Evolutionary conservation across 108 stramenopile genomes (phyloP).

Genomic region (Cyclotella baltica): DNA sequence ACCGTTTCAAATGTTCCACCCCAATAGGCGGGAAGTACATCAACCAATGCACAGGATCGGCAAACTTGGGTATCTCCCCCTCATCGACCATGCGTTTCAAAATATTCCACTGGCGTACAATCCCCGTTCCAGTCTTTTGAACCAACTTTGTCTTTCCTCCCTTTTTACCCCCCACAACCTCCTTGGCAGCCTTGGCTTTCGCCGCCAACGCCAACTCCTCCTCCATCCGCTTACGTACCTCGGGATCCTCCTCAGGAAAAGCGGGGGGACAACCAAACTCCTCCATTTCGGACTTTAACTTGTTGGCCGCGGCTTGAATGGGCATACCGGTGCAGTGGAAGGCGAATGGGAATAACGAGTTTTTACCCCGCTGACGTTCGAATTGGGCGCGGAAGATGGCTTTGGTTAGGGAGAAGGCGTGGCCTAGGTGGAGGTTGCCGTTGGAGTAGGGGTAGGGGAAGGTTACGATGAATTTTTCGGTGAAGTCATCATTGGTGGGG

Average conservation of each 20-base stretch:
- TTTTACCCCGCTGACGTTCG: slow-evolving; percentile 94
- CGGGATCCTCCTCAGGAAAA: slow-evolving; percentile 92
- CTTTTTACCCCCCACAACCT: slow-evolving; percentile 70
- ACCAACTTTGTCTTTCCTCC: slow-evolving; percentile 89
- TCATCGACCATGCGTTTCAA: slow-evolving; percentile 86
- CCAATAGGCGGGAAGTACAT: slow-evolving; percentile 97
- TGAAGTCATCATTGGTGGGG: slow-evolving; percentile 41
- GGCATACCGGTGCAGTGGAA: slow-evolving; percentile 99
- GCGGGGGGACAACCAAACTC: slow-evolving; percentile 87
- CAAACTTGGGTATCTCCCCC: slow-evolving; percentile 84
- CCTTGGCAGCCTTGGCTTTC: slow-evolving; percentile 63
- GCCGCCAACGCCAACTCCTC: slow-evolving; percentile 74
- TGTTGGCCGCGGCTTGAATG: slow-evolving; percentile 99
- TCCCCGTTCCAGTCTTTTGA: slow-evolving; percentile 92
- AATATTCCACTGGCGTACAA: slow-evolving; percentile 96
- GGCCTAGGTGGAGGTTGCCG: slow-evolving; percentile 97
- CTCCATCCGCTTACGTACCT: slow-evolving; percentile 85
- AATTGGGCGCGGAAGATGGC: slow-evolving; percentile 94
- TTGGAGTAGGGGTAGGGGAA: slow-evolving; percentile 99
- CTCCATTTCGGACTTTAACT: slow-evolving; percentile 94
- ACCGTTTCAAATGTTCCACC: slow-evolving; percentile 87
- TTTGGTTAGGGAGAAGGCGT: slow-evolving; percentile 98
- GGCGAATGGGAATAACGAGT: slow-evolving; percentile 97
- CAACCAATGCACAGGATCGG: slow-evolving; percentile 95
- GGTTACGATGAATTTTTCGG: slow-evolving; percentile 91